Evolutionary conservation across 352 stramenopile species (phyloP).

Genomic region (Phytophthora gonapodyides): DNA sequence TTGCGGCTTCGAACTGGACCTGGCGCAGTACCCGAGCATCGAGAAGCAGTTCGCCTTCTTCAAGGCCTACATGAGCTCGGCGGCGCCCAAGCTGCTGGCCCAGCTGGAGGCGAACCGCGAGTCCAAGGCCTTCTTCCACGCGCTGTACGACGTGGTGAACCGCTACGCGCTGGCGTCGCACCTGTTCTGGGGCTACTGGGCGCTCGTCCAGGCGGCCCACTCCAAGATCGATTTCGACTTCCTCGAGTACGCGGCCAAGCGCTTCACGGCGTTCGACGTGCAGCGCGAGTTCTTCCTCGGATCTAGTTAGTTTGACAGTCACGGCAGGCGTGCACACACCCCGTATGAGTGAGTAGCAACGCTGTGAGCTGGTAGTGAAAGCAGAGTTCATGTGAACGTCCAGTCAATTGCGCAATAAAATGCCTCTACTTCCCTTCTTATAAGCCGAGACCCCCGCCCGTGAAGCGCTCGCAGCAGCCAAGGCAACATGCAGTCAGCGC

Average conservation of each 20-base stretch:
- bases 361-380: slow-evolving; percentile 24
- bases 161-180: slow-evolving; percentile 90
- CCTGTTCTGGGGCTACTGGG: slow-evolving; percentile 95
- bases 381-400: slow-evolving; percentile 33
- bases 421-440: slow-evolving; percentile 32
- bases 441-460: neutral
- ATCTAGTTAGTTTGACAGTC: slow-evolving; percentile 36
- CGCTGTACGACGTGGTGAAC: slow-evolving; percentile 85
- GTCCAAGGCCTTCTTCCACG: slow-evolving; percentile 84
- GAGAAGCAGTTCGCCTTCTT: slow-evolving; percentile 89
- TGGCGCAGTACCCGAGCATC: slow-evolving; percentile 81
- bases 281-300: slow-evolving; percentile 71
- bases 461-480: neutral
- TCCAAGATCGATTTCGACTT: slow-evolving; percentile 93
- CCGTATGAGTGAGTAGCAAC: slow-evolving; percentile 20
- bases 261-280: slow-evolving; percentile 81
- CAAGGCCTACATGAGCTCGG: slow-evolving; percentile 79
- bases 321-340: slow-evolving; percentile 2
- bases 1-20: slow-evolving; percentile 93
- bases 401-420: slow-evolving; percentile 36
- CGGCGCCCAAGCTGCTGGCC: slow-evolving; percentile 64
- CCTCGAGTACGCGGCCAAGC: slow-evolving; percentile 81
- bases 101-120: slow-evolving; percentile 71
- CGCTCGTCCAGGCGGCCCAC: slow-evolving; percentile 90
- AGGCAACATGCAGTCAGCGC: neutral